Base-by-base conservation (phyloP, 1,139 yeast species). In the Blastobotrys petasosporus region DNA sequence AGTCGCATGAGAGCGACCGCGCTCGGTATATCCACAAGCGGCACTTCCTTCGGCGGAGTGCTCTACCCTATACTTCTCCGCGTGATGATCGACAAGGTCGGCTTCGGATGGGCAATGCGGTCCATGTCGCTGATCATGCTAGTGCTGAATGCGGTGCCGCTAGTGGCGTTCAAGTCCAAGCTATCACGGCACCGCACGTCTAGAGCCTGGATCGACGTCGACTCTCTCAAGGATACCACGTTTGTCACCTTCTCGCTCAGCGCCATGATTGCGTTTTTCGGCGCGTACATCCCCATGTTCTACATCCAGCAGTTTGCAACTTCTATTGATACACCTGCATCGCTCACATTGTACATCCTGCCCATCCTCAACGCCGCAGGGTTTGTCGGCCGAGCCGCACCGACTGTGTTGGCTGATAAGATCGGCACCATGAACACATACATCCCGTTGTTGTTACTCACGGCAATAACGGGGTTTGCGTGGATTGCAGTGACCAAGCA, bases 21-120 rank as follows among this genome's bases (percentile, higher is more conserved):
- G 3, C 60, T 78, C 39, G 79, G 85, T 1, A 60, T 79, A 3
- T 82, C 82, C 0, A 76, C 82, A 4, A 74, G 75, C 55, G 86
- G 87, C n/a, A 87, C 87, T 0, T 73, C 81, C 29, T 60, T 80
- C 4, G 90, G 90, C 13, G 85, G 85, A 41, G 73, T 79, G 28
- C 65, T 79, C 1, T 77, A 79, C 59, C 82, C 87, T 1, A 61
- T 81, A 30, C 70, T 80, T 74, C 68, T 82, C 47, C 73, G 81
- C 54, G 63, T 68, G 34, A 64, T 80, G 42, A 79, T 77, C 56
- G 67, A 62, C 1, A 55, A 62, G 28, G 67, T 76, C 20, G 86
- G 86, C 0, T 81, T 70, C 57, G 66, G 65, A 31, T 79, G 84
- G 79, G 79, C 83, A 2, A 68, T 80, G 45, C 67, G 85, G 4